These are phyloP conservation scores for Aspergillus novofumigatus DNA, from an alignment of 2,329 filamentous ascomycete genomes.

Conservation along the genomic window DNA sequence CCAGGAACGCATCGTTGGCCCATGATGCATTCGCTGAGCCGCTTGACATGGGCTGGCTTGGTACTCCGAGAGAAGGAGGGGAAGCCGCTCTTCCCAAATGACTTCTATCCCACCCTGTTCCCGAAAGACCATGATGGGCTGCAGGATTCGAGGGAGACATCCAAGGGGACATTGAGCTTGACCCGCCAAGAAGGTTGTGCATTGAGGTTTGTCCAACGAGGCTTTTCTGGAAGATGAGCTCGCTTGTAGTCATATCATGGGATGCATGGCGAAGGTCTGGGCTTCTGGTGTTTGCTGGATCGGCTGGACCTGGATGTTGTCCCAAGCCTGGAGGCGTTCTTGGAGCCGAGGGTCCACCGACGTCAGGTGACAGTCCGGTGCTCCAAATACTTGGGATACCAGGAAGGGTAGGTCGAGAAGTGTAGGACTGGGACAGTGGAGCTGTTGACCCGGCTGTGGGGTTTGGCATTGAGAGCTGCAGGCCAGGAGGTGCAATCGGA, in stretches of 20 bases:
- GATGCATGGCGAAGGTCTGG: conserved; percentile 18
- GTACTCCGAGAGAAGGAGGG: conserved; percentile 16
- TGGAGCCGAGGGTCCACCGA: conserved; percentile 38
- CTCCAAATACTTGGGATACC: conserved; percentile 44
- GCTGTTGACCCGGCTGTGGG: conserved; percentile 16
- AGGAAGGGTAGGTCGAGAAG: conserved; percentile 26
- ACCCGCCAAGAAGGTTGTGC: conserved; percentile 17
- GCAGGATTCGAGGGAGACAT: conserved; percentile 14
- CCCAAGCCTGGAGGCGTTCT: conserved; percentile 36
- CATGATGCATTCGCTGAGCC: conserved; percentile 28
- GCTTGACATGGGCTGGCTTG: conserved; percentile 25
- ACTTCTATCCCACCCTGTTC: conserved; percentile 23
- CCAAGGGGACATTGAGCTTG: conserved; percentile 24
- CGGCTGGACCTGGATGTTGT: conserved; percentile 17
- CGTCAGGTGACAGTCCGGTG: conserved; percentile 41
- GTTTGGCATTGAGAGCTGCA: conserved; percentile 22
- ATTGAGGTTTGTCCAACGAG: conserved; percentile 23
- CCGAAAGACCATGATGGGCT: conserved; percentile 12
- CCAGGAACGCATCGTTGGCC: conserved; percentile 36
- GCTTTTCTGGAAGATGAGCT: conserved; percentile 25
- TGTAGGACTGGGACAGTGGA: conserved; percentile 29
- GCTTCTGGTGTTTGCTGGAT: conserved; percentile 10
- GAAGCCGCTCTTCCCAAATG: conserved; percentile 13
- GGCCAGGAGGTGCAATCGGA: conserved; percentile 32
- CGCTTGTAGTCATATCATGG: conserved; percentile 24